phyloP scores from a whole-genome alignment of 441 rosid species.

The Manihot esculenta region DNA sequence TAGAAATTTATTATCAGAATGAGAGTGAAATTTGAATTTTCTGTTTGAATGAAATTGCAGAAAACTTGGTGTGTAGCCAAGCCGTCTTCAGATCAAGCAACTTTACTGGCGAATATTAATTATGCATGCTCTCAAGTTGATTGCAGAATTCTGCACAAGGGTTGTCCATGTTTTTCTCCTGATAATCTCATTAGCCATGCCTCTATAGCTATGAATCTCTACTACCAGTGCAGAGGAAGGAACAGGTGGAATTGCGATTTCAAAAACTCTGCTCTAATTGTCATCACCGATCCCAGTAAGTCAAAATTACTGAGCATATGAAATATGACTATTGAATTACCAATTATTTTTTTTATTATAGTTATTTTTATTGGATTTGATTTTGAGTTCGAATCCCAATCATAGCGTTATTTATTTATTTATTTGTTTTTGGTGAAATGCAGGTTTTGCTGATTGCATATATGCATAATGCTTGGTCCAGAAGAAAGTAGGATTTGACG shows the following conservation, averaged over 20 bases:
- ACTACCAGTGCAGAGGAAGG: conserved; percentile 66
- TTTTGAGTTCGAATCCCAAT: too few relatives aligned
- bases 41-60: conserved; percentile 29
- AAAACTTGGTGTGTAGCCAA: conserved; percentile 86
- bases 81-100: conserved; percentile 61
- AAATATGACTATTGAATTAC: too few relatives aligned
- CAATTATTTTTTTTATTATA: too few relatives aligned
- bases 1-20: too few relatives aligned
- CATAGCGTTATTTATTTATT: background rate
- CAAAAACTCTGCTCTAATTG: conserved; percentile 60
- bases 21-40: too few relatives aligned
- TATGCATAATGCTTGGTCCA: conserved; percentile 16
- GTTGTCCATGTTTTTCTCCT: conserved; percentile 58
- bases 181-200: conserved; percentile 62
- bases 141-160: conserved; percentile 50
- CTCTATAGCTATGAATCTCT: conserved; percentile 76
- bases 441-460: conserved; percentile 40
- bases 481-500: too few relatives aligned
- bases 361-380: too few relatives aligned
- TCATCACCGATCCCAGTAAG: conserved; percentile 68
- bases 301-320: too few relatives aligned
- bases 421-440: background rate
- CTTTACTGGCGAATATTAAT: conserved; percentile 54
- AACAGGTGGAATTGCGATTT: conserved; percentile 76
- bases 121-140: conserved; percentile 65